Conservation (phyloP, 805 yeast genomes). For the Zygosaccharomyces bisporus region DNA sequence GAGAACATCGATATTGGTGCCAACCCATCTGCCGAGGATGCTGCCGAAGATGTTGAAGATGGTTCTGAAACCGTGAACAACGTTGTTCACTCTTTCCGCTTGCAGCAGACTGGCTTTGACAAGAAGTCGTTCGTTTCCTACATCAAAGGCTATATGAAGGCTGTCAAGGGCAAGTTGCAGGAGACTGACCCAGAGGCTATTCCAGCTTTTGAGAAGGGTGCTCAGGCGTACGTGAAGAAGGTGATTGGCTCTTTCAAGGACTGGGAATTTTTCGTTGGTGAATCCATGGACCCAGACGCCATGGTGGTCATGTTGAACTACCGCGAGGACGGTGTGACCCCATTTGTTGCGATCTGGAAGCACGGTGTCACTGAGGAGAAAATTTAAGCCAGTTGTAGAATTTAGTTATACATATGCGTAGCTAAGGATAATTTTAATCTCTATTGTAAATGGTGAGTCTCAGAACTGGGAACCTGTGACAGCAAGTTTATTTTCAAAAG, state of each 20-base stretch:
- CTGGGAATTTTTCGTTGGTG: conserved; percentile 99
- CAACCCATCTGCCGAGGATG: conserved; percentile 98
- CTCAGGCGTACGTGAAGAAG: conserved; percentile 93
- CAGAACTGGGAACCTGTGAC: not conserved
- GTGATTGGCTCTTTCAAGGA: conserved; percentile 92
- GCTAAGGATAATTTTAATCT: not conserved
- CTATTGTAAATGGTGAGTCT: not conserved
- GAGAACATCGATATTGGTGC: conserved; percentile 98
- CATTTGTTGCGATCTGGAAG: conserved; percentile 97
- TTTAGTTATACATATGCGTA: conserved; percentile 1
- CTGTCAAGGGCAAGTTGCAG: conserved; percentile 83
- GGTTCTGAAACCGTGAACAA: conserved; percentile 92
- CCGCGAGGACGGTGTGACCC: conserved; percentile 99
- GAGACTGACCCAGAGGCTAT: conserved; percentile 87
- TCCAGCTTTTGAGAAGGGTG: conserved; percentile 94
- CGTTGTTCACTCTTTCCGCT: conserved; percentile 97
- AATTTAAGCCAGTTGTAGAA: conserved; percentile 53
- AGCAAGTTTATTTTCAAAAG: no score
- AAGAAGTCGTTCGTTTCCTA: conserved; percentile 95
- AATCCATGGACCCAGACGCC: conserved; percentile 99
- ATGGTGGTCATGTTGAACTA: conserved; percentile 97
- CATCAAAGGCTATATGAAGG: conserved; percentile 99
- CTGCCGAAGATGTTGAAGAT: conserved; percentile 75
- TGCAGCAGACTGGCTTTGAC: conserved; percentile 93
- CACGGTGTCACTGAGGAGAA: conserved; percentile 91